Base-by-base conservation (phyloP, 768 basidiomycete genomes). In the Phylloporus scabripes region DNA sequence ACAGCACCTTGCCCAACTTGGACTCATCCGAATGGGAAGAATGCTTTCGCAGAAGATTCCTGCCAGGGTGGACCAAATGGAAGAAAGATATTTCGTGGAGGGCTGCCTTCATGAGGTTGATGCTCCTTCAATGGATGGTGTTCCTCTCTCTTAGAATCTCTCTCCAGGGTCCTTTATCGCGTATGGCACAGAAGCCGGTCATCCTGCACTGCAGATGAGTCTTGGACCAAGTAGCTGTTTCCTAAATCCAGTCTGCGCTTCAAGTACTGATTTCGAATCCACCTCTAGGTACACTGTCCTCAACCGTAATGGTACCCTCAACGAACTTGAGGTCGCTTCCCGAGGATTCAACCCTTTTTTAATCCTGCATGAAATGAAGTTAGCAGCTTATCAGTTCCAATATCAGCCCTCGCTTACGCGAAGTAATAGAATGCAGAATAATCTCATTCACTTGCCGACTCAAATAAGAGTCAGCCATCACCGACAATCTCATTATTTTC, bases 351-450 rank as follows among this genome's bases (percentile, higher is more conserved):
- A 80, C 56, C 85, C 87, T 8, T 59, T 82, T 11, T 62, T 69
- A 0, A 70, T 88, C n/a, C 85, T 88, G 62, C 74, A 88, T 55
- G 79, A 87, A 61, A 76, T 87, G 69, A 91, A 89, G 88, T 88
- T 54, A 52, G 75, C 68, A 34, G 41, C 23, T 15, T 24, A 10
- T 42, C 26, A 7, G 21, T 20, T 18, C 12, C 3, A 38, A 3
- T 42, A 4, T 33, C 17, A 50, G 21, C 41, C 29, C 29, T 31
- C 12, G 28, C 51, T 49, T 24, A 54, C 42, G 7, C 21, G n/a
- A n/a, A 10, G 29, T 31, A 31, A 17, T 34, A 87, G 87, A 61
- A 52, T 81, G 40, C 87, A 88, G 65, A 84, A 70, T 57, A 81
- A 87, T 58, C 64, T 89, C 29, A 72, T 75, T 18, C 82, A 85